phyloP scores from a whole-genome alignment of 2,329 filamentous ascomycete genomes.

The Trichoderma sp. region DNA sequence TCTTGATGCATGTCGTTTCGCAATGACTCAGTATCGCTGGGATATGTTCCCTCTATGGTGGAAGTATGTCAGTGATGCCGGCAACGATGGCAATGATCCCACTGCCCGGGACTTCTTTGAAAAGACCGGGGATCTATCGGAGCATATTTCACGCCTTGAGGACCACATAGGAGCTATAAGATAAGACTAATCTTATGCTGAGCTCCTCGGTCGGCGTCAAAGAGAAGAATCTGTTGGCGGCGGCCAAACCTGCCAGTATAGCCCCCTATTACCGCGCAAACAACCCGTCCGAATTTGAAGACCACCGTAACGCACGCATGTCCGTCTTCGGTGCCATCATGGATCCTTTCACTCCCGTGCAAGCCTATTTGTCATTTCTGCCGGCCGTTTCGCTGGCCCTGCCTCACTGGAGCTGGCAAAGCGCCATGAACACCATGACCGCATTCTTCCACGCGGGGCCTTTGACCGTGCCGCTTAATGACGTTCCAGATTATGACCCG shows the following conservation, averaged over 20 bases:
- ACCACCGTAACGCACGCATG: not conserved
- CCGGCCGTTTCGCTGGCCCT: conserved; percentile 30
- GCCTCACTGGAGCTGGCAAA: conserved; percentile 38
- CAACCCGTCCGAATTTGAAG: not conserved
- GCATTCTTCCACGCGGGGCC: conserved; percentile 42
- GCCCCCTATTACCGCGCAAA: not conserved
- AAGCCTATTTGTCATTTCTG: conserved; percentile 27
- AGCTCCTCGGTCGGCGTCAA: not conserved
- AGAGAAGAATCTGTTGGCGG: not conserved
- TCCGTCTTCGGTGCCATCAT: not conserved
- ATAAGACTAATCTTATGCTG: not conserved
- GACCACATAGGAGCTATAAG: not conserved
- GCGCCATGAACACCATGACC: conserved; percentile 36
- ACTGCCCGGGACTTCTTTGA: not conserved
- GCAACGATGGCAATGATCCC: not conserved
- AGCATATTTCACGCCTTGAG: not conserved
- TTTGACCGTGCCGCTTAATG: conserved; percentile 20
- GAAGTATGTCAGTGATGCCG: conserved; percentile 28
- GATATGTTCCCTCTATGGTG: conserved; percentile 43
- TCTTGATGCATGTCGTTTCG: conserved; percentile 24
- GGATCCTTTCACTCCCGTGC: not conserved
- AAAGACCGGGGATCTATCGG: not conserved
- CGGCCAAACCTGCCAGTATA: not conserved
- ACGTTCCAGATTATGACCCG: conserved; percentile 9
- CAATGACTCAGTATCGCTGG: conserved; percentile 33